Percentiles rank a stretch among this genome's conserved stretches.
Evolutionary conservation across 306 rosid genomes (phyloP).

Genomic region (Castanea crenata): DNA sequence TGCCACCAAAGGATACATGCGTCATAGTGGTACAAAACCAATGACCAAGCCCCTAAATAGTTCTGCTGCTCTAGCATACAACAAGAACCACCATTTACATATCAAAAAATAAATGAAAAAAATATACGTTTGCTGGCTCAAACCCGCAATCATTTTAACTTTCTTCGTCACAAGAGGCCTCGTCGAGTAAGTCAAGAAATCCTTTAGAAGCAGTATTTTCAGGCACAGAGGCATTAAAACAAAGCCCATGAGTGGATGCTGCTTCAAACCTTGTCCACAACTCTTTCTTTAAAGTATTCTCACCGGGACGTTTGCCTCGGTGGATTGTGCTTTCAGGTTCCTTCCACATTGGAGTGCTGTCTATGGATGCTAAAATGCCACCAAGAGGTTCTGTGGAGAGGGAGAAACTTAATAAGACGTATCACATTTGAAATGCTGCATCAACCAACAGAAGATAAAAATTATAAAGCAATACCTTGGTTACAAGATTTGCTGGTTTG

Average conservation of each 20-base stretch:
- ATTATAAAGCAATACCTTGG: conserved; percentile 44
- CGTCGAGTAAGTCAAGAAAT: conserved; percentile 82
- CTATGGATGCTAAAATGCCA: conserved; percentile 31
- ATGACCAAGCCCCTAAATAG: not conserved
- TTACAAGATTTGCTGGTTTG: conserved; percentile 31
- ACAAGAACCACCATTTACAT: conserved; percentile 32
- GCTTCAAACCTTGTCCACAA: conserved; percentile 88
- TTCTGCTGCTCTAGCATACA: not conserved
- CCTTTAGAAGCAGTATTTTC: conserved; percentile 47
- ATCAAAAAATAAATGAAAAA: conserved; percentile 21
- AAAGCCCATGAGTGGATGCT: conserved; percentile 48
- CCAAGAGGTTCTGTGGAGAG: conserved; percentile 38
- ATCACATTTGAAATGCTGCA: conserved; percentile 1
- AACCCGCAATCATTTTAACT: conserved; percentile 8
- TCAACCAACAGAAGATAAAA: conserved; percentile 3
- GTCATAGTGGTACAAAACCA: not conserved
- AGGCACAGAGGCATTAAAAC: conserved; percentile 18
- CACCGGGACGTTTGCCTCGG: conserved; percentile 70
- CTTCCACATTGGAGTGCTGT: conserved; percentile 65
- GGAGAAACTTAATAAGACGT: not conserved
- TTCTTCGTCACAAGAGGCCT: conserved; percentile 58
- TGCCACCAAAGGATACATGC: not conserved
- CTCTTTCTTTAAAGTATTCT: conserved; percentile 88
- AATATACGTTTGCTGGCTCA: conserved; percentile 10
- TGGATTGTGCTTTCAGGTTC: conserved; percentile 48